A percentile compares a stretch with the other conserved stretches of the same genome.
phyloP scores from a whole-genome alignment of 257 asterid species.

The Leonotis leonurus region DNA sequence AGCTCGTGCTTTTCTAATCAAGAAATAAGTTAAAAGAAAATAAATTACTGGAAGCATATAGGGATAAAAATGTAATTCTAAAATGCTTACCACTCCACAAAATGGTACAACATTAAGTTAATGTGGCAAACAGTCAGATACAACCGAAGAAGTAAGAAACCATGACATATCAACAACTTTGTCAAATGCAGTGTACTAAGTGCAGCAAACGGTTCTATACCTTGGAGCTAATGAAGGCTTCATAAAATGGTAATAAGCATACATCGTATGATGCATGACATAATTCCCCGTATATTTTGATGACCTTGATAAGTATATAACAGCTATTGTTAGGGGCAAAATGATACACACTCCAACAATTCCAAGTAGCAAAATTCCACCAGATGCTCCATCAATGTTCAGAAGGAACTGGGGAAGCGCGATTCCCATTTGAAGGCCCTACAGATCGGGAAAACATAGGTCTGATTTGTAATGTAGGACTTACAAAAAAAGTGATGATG shows the following conservation, averaged over 20 bases:
- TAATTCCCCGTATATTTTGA: constrained; percentile 95
- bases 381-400: constrained; percentile 89
- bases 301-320: constrained; percentile 85
- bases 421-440: constrained; percentile 99
- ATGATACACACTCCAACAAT: constrained; percentile 96
- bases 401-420: constrained; percentile 94
- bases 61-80: constrained; percentile 3
- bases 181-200: background rate
- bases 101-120: background rate
- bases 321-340: constrained; percentile 82
- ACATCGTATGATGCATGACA: constrained; percentile 93
- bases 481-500: constrained; percentile 7
- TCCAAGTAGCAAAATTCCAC: constrained; percentile 88
- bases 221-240: constrained; percentile 99
- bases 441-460: constrained; percentile 8
- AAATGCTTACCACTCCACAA: constrained; percentile 3
- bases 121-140: background rate
- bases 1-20: too few relatives aligned
- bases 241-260: constrained; percentile 88
- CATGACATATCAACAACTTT: background rate
- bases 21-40: too few relatives aligned
- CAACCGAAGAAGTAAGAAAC: constrained; percentile 6
- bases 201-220: constrained; percentile 28
- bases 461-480: constrained; percentile 12
- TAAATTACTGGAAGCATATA: background rate